phyloP scores from a whole-genome alignment of 352 stramenopile genomes.

The Phytopythium montanum region DNA sequence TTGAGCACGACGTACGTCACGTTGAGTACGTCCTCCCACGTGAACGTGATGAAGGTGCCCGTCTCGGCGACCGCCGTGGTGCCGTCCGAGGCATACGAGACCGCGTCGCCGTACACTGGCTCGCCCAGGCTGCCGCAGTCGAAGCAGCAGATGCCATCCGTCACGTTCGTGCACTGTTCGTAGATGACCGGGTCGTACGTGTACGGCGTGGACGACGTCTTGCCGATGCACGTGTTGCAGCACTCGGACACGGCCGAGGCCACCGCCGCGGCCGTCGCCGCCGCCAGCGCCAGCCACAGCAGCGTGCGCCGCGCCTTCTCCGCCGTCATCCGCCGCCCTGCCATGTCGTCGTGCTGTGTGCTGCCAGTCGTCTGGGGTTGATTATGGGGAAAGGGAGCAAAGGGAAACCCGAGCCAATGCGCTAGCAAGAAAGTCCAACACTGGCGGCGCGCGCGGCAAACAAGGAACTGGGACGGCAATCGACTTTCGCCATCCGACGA shows the following conservation, averaged over 20 bases:
- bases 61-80: slow-evolving; percentile 45
- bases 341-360: neutral
- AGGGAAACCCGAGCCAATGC: neutral
- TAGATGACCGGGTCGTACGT: slow-evolving; percentile 67
- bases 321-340: neutral
- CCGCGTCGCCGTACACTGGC: slow-evolving; percentile 25
- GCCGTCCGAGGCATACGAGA: slow-evolving; percentile 39
- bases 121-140: slow-evolving; percentile 47
- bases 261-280: slow-evolving; percentile 9
- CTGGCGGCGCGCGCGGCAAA: neutral
- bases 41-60: slow-evolving; percentile 50
- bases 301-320: neutral
- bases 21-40: slow-evolving; percentile 39
- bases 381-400: neutral
- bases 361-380: too few relatives aligned
- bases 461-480: neutral
- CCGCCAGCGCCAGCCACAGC: neutral
- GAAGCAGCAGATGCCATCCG: slow-evolving; percentile 65
- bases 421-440: neutral
- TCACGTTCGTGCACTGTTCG: slow-evolving; percentile 41
- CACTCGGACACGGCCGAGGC: slow-evolving; percentile 30
- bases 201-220: slow-evolving; percentile 49
- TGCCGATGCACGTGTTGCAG: slow-evolving; percentile 66
- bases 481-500: neutral
- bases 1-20: slow-evolving; percentile 69